Evolutionary conservation across 2,329 filamentous ascomycete genomes (phyloP).

Genomic region (Rhytidhysteron rufulum): DNA sequence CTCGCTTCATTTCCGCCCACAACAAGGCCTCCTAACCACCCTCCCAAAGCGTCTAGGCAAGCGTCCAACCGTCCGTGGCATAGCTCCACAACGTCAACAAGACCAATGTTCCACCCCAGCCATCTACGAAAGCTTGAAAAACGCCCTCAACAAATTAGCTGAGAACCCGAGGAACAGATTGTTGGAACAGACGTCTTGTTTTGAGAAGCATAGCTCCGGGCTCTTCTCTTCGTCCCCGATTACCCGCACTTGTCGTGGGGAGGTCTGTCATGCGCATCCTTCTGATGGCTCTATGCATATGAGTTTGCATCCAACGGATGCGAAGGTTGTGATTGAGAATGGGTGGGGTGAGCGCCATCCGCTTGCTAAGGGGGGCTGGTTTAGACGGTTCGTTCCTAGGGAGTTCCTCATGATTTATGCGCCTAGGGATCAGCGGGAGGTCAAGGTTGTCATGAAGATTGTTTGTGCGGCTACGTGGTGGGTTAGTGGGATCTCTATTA

Average conservation of each 20-base stretch:
- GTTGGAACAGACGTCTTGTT: conserved; percentile 62
- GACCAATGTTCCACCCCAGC: conserved; percentile 60
- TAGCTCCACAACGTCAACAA: conserved; percentile 77
- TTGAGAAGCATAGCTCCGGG: conserved; percentile 78
- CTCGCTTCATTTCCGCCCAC: conserved; percentile 50
- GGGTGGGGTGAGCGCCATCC: conserved; percentile 74
- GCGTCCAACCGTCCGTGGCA: conserved; percentile 66
- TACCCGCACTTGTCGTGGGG: conserved; percentile 71
- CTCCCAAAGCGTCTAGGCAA: conserved; percentile 61
- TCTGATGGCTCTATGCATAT: conserved; percentile 75
- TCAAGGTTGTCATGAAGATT: conserved; percentile 64
- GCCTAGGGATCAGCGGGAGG: conserved; percentile 64
- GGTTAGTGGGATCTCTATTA: conserved; percentile 44
- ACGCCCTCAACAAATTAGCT: conserved; percentile 17
- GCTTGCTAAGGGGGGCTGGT: conserved; percentile 63
- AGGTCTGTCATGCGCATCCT: conserved; percentile 76
- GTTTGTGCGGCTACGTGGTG: conserved; percentile 73
- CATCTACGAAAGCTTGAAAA: conserved; percentile 36
- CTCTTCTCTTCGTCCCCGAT: conserved; percentile 66
- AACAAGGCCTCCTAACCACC: conserved; percentile 56
- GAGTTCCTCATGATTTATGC: conserved; percentile 83
- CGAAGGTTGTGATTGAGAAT: conserved; percentile 64
- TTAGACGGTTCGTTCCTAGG: conserved; percentile 64
- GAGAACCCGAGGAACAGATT: conserved; percentile 25
- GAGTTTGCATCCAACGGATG: conserved; percentile 75